phyloP scores from a whole-genome alignment of 2,329 filamentous ascomycete genomes.

The Pleurostoma richardsiae region DNA sequence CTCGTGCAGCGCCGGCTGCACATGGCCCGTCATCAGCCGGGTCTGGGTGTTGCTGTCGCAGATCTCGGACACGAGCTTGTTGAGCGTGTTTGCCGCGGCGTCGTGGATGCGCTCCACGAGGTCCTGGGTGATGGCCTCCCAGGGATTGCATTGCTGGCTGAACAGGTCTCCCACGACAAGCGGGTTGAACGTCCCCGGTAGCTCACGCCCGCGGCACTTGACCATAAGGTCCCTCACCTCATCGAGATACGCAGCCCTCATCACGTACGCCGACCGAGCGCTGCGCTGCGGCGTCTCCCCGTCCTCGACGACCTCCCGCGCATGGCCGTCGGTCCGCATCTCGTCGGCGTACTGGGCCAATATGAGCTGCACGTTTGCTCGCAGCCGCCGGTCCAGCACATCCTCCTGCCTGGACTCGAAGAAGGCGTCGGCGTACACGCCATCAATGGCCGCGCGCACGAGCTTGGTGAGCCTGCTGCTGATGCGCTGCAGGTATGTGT shows the following conservation, averaged over 20 bases:
- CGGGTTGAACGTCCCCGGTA: slow-evolving; percentile 19
- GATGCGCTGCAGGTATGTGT: slow-evolving; percentile 7
- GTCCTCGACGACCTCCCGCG: slow-evolving; percentile 17
- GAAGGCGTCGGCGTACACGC: slow-evolving; percentile 21
- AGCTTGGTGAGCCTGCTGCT: slow-evolving; percentile 7
- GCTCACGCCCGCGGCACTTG: slow-evolving; percentile 17
- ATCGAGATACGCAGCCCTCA: slow-evolving; percentile 9
- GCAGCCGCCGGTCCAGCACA: slow-evolving; percentile 15
- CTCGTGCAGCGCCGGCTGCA: slow-evolving; percentile 14
- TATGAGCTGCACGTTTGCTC: slow-evolving; percentile 16
- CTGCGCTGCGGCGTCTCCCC: slow-evolving; percentile 6
- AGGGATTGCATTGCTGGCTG: slow-evolving; percentile 18
- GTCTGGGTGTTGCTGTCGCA: slow-evolving; percentile 13
- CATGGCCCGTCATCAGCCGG: slow-evolving; percentile 14
- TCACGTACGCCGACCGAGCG: background rate
- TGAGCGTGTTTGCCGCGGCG: slow-evolving; percentile 14
- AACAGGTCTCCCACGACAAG: slow-evolving; percentile 18
- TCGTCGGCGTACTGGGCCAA: slow-evolving; percentile 13
- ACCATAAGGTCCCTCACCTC: slow-evolving; percentile 13
- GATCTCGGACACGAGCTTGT: slow-evolving; percentile 12
- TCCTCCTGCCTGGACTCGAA: slow-evolving; percentile 18
- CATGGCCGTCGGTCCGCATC: slow-evolving; percentile 16
- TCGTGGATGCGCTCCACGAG: slow-evolving; percentile 17
- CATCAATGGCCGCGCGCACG: slow-evolving; percentile 15
- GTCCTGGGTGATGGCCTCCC: slow-evolving; percentile 16